These are phyloP conservation scores for Akanthomyces muscarius DNA, from an alignment of 2,329 filamentous ascomycete genomes.

Conservation along the genomic window DNA sequence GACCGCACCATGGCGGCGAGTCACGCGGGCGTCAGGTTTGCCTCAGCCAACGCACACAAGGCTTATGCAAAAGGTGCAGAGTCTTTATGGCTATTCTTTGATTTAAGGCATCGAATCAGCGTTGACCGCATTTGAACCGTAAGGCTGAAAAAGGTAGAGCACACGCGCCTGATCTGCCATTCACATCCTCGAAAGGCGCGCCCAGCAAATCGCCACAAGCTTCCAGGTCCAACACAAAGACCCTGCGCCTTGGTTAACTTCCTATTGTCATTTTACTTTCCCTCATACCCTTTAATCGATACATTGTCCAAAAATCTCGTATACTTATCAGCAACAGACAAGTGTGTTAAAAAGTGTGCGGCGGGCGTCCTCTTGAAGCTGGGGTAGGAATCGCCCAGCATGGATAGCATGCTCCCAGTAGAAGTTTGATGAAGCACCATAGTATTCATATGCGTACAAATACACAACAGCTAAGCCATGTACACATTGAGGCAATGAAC, in stretches of 20 bases:
- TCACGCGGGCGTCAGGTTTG: slow-evolving; percentile 10
- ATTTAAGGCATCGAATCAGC: neutral
- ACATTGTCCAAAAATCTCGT: too few species aligned
- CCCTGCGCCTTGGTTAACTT: neutral
- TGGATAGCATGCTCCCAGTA: neutral
- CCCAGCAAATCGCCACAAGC: neutral
- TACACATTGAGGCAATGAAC: neutral
- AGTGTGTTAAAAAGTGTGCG: too few species aligned
- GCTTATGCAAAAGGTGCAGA: neutral
- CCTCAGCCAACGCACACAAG: neutral
- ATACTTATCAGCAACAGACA: too few species aligned
- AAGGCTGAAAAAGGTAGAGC: neutral
- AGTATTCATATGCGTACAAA: neutral
- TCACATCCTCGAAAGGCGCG: neutral
- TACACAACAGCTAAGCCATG: neutral
- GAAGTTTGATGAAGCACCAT: neutral
- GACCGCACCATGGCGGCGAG: slow-evolving; percentile 1
- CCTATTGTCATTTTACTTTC: neutral
- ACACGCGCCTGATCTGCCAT: neutral
- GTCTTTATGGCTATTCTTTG: neutral
- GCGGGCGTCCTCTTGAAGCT: too few species aligned
- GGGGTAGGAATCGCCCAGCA: too few species aligned
- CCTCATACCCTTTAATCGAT: too few species aligned
- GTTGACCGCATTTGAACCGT: neutral
- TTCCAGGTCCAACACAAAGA: neutral